Conservation (phyloP, 768 basidiomycete species). For the Rhodosporidiobolus odoratus region DNA sequence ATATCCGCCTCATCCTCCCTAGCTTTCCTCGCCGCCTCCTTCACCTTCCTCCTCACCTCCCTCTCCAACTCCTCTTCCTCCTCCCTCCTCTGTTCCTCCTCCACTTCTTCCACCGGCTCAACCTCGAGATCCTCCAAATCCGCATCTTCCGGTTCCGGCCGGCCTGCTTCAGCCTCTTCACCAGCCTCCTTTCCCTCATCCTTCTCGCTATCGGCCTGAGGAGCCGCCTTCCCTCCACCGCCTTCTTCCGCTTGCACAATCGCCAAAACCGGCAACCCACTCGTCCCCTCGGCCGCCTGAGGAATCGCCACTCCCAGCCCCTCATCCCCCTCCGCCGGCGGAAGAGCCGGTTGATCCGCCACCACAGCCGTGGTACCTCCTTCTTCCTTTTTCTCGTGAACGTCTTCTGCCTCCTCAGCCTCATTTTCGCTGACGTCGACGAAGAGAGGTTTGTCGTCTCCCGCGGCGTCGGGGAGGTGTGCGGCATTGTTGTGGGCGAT, state of each 20-base stretch:
- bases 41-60: not conserved
- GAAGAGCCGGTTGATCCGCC: slow-evolving; percentile 1
- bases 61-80: not conserved
- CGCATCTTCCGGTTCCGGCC: no score
- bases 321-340: not conserved
- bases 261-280: slow-evolving; percentile 15
- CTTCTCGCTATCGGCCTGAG: not conserved
- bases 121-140: not conserved
- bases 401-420: not conserved
- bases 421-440: not conserved
- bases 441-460: not conserved
- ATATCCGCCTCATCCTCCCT: not conserved
- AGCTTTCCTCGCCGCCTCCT: not conserved
- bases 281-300: slow-evolving; percentile 27
- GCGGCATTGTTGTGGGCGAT: not conserved
- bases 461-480: not conserved
- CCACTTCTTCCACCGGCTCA: not conserved
- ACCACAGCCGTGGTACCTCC: slow-evolving; percentile 4
- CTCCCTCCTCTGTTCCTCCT: not conserved
- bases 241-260: slow-evolving; percentile 26
- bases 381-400: not conserved
- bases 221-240: not conserved
- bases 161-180: no score
- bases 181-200: not conserved
- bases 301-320: slow-evolving; percentile 24